Base-by-base conservation (phyloP, 1,284 basidiomycete species). In the Ustilago hordei region DNA sequence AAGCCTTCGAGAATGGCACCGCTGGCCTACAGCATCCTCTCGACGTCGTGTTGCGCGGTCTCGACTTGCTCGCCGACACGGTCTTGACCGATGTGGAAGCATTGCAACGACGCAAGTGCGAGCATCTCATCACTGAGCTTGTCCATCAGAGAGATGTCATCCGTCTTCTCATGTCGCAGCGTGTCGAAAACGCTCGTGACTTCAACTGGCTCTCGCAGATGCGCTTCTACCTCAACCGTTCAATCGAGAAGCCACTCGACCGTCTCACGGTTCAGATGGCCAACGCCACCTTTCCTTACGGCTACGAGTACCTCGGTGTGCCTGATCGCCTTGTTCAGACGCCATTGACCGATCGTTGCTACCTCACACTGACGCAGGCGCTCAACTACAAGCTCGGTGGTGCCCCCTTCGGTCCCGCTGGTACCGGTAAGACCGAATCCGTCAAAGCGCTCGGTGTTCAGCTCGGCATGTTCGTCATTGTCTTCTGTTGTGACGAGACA, bases 361-460 rank as follows among this genome's bases (percentile, higher is more conserved):
- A 98, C 87, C 90, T 99, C 58, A 98, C 96, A 0, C 88, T 99
- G 53, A 99, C 97, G 0, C 97, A 99, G 85, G 97, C 97, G 9
- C 89, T 99, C 72, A 92, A 95, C 83, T 93, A 92, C 80, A 95
- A 98, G 83, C 90, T 98, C 13, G 97, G 97, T 78, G 97, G 97
- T 36, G 92, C 96, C 47, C 97, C 97, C 0, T 99, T 99, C 85
- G 97, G 97, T 34, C 97, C 97, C 45, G 97, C 97, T 36, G 97
- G 97, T 84, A 99, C 97, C 68, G 95, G 95, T 90, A 99, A 99
- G 89, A 99, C 97, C 0, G 97, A 99, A 87, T 99, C 96, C 0
- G 97, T 99, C 85, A 99, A 99, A 87, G 96, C 97, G 1, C 91
- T 99, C 32, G 97, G 97, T 64, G 94, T 98, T 1, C 95, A 98